Conservation (phyloP, 2,329 filamentous ascomycete genomes). For the Aureobasidium sp. region DNA sequence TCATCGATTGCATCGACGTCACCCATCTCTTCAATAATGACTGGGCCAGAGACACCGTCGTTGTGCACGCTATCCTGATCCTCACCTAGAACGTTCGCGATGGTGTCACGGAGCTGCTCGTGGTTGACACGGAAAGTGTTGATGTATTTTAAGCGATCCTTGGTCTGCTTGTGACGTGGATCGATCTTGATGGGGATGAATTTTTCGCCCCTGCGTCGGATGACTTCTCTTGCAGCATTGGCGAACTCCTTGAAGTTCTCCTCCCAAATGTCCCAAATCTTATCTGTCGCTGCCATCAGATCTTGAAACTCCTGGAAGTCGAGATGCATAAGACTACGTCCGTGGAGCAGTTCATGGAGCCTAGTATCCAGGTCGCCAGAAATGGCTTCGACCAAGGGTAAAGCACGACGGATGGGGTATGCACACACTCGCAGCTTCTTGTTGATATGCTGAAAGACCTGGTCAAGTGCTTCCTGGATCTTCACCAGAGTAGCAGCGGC, state of each 20-base stretch:
- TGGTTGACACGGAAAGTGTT: constrained; percentile 93
- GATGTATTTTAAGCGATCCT: constrained; percentile 88
- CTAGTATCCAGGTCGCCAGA: constrained; percentile 84
- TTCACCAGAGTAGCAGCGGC: constrained; percentile 85
- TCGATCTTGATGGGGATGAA: constrained; percentile 98
- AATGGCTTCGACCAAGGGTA: constrained; percentile 94
- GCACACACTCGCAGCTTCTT: constrained; percentile 96
- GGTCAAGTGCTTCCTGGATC: constrained; percentile 75
- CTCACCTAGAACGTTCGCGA: constrained; percentile 82
- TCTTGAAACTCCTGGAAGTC: constrained; percentile 84
- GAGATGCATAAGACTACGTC: constrained; percentile 80
- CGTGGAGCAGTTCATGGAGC: constrained; percentile 76
- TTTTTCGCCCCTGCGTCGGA: constrained; percentile 85
- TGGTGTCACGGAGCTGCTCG: constrained; percentile 92
- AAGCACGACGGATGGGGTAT: constrained; percentile 83
- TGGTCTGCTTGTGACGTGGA: constrained; percentile 77
- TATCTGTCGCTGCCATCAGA: constrained; percentile 73
- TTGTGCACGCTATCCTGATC: constrained; percentile 48
- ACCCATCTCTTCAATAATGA: constrained; percentile 86
- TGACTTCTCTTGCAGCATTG: constrained; percentile 92
- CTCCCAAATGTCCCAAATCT: constrained; percentile 89
- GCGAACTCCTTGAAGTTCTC: constrained; percentile 97
- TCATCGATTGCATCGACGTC: constrained; percentile 97
- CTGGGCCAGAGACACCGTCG: constrained; percentile 52
- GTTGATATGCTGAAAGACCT: constrained; percentile 92